Base-by-base conservation (phyloP, 2,329 filamentous ascomycete genomes). In the Davidsoniella neocaledoniae region DNA sequence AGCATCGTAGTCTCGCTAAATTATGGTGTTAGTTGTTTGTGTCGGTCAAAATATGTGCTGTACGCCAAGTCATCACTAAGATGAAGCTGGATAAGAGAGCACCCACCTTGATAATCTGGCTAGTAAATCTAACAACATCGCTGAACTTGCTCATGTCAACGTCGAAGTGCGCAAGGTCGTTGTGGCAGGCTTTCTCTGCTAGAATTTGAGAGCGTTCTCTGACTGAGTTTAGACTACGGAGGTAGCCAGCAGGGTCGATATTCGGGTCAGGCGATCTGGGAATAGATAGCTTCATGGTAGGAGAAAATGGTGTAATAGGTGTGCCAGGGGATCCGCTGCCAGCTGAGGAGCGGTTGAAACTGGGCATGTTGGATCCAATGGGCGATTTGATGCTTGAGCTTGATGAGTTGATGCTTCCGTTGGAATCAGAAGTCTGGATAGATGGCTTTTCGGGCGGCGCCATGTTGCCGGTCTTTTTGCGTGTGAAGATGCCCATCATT, bases 91-190 rank as follows among this genome's bases (percentile, higher is more conserved):
- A 12, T 2, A 41, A 17, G 19, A 25, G 17, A 33, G 21, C 33
- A 59, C 72, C 56, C 68, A 88, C 87, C 82, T 93, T 94, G 69
- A 95, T 94, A 55, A 95, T 90, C 39, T 83, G 81, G n/a, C 90
- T 81, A 8, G 94, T 83, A 62, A 94, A 94, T 42, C 75, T 75
- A 12, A 88, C 86, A 1, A 90, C 90, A 56, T 90, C 83, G 43
- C 72, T 66, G 62, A 94, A 90, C 65, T 90, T 93, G 65, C 65
- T 66, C 72, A 88, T 78, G 64, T 95, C 88, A 44, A 94, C 86
- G 56, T 85, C 81, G 59, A 95, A 95, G 63, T 95, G 88, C 57
- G 76, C 77, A 54, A 94, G 73, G 57, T 83, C 72, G 60, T 94
- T 86, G 56, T 71, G 73, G 59, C 83, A 72, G 8, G 87, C 86